Evolutionary conservation across 345 rosid species (phyloP).

Genomic region (Arabis hirsuta): DNA sequence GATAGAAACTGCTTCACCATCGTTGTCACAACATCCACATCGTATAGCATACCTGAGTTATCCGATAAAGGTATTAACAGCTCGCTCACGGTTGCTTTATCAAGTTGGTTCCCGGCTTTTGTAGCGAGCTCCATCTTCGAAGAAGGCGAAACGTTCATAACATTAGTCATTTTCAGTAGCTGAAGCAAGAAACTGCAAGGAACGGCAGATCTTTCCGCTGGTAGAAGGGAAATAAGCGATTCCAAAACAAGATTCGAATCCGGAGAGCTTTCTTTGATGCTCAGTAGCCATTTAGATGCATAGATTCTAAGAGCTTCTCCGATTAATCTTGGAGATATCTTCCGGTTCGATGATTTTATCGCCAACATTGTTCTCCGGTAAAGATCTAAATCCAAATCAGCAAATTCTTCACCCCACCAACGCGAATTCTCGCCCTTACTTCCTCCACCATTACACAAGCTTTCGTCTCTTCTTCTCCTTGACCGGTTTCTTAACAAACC

Average conservation of each 20-base stretch:
- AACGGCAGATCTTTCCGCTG: constrained; percentile 65
- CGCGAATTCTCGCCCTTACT: constrained; percentile 51
- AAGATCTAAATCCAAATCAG: constrained; percentile 79
- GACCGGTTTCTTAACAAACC: constrained; percentile 82
- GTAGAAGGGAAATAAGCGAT: constrained; percentile 75
- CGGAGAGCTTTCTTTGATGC: constrained; percentile 43
- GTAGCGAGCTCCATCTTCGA: constrained; percentile 77
- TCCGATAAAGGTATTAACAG: constrained; percentile 70
- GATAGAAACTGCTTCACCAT: constrained; percentile 81
- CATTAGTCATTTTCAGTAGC: constrained; percentile 69
- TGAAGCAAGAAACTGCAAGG: constrained; percentile 81
- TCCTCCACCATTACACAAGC: constrained; percentile 78
- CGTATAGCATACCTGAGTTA: constrained; percentile 57
- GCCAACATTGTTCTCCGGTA: constrained; percentile 82
- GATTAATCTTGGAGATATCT: constrained; percentile 56
- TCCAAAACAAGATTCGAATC: constrained; percentile 75
- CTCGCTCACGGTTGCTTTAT: constrained; percentile 79
- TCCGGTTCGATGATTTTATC: constrained; percentile 68
- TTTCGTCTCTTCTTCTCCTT: constrained; percentile 69
- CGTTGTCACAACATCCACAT: constrained; percentile 69
- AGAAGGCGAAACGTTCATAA: constrained; percentile 57
- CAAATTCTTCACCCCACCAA: constrained; percentile 98
- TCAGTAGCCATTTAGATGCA: constrained; percentile 75
- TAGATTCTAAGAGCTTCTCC: constrained; percentile 84
- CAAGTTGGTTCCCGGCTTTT: constrained; percentile 76